Percentiles rank a stretch among this genome's conserved stretches.
Conservation (phyloP, 1,139 yeast species). For the Protomyces inundatus region DNA sequence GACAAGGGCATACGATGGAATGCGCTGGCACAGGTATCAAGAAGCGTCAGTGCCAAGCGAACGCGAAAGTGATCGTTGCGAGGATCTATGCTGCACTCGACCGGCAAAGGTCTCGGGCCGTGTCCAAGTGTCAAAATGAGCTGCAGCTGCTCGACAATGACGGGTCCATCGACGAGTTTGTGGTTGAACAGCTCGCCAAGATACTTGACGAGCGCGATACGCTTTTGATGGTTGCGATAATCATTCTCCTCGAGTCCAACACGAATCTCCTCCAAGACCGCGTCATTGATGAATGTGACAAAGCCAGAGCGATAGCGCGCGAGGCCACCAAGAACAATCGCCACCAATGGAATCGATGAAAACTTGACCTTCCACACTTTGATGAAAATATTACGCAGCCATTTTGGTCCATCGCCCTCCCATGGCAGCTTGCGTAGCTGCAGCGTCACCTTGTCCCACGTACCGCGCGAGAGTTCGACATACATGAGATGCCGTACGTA, state of each 20-base stretch:
- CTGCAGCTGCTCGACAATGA: conserved; percentile 54
- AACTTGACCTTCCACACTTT: conserved; percentile 60
- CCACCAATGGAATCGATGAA: conserved; percentile 51
- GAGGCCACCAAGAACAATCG: conserved; percentile 46
- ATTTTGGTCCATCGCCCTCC: conserved; percentile 43
- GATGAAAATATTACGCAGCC: conserved; percentile 52
- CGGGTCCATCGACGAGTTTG: conserved; percentile 47
- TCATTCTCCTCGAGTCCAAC: conserved; percentile 64
- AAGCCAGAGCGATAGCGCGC: conserved; percentile 43
- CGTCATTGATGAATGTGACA: conserved; percentile 52
- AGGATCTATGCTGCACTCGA: conserved; percentile 43
- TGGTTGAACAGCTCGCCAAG: conserved; percentile 55
- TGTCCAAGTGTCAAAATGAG: conserved; percentile 65
- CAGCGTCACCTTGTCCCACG: conserved; percentile 41
- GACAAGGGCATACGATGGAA: conserved; percentile 32
- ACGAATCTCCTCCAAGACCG: conserved; percentile 57
- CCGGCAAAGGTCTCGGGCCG: conserved; percentile 22
- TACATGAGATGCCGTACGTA: conserved; percentile 40
- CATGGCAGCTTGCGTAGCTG: conserved; percentile 50
- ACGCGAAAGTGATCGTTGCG: conserved; percentile 70
- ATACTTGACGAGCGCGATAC: conserved; percentile 60
- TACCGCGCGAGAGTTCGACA: conserved; percentile 47
- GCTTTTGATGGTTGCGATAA: conserved; percentile 53
- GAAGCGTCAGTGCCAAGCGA: conserved; percentile 47
- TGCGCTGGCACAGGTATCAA: conserved; percentile 37